These are phyloP conservation scores for Camellia japonica DNA, from an alignment of 148 eudicot species.

Conservation along the genomic window DNA sequence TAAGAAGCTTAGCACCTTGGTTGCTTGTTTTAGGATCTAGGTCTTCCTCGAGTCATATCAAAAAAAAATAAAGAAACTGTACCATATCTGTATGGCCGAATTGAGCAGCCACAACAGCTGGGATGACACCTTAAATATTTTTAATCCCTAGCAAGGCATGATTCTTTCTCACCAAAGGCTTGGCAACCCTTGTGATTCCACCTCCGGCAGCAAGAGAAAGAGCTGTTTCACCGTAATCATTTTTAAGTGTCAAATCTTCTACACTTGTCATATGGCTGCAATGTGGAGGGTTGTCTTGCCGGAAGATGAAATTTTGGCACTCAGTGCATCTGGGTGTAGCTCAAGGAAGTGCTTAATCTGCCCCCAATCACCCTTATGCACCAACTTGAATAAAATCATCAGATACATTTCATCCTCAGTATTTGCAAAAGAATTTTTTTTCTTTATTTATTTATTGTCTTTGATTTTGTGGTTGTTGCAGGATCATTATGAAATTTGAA, in stretches of 20 bases:
- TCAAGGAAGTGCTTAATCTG: background rate
- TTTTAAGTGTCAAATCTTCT: background rate
- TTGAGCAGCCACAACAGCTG: conserved; percentile 19
- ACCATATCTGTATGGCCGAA: conserved; percentile 12
- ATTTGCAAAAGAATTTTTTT: background rate
- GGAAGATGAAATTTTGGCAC: background rate
- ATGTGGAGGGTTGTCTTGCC: conserved; percentile 8
- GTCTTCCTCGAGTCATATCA: conserved; percentile 5
- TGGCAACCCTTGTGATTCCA: conserved; percentile 7
- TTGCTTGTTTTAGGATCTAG: background rate
- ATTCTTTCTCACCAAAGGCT: conserved; percentile 12
- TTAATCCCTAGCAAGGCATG: background rate
- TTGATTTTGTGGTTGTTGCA: background rate
- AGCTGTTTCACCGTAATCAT: background rate
- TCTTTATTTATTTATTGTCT: background rate
- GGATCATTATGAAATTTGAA: too few relatives aligned
- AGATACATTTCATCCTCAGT: background rate
- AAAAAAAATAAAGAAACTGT: background rate
- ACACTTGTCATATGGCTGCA: conserved; percentile 3
- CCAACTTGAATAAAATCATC: background rate
- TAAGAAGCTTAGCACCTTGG: conserved; percentile 12
- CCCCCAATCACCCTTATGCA: conserved; percentile 13
- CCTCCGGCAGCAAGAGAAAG: conserved; percentile 19
- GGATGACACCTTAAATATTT: background rate
- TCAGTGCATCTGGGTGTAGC: background rate